Percentiles rank a stretch among this genome's conserved stretches.
phyloP scores from a whole-genome alignment of 805 yeast species.

The Pichia kluyveri region DNA sequence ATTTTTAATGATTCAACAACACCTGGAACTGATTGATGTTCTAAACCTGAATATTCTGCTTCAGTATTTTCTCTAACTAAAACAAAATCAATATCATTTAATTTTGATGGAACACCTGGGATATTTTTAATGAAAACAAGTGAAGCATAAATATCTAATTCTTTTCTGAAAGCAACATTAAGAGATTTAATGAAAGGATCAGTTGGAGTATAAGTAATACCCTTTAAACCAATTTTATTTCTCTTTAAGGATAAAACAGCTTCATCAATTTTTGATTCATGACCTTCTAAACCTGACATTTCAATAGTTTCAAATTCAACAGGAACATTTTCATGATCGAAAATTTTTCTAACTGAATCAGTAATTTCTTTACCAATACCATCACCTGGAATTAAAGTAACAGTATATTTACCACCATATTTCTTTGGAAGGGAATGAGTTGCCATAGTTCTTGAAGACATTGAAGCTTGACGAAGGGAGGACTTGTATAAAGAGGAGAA shows the following conservation, averaged over 20 bases:
- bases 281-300: slow-evolving; percentile 46
- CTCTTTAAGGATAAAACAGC: slow-evolving; percentile 89
- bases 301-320: slow-evolving; percentile 87
- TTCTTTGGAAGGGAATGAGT: slow-evolving; percentile 59
- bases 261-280: slow-evolving; percentile 51
- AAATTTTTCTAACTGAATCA: slow-evolving; percentile 84
- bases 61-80: slow-evolving; percentile 98
- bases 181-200: slow-evolving; percentile 72
- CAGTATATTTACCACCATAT: slow-evolving; percentile 91
- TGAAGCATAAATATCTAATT: slow-evolving; percentile 91
- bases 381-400: slow-evolving; percentile 95
- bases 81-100: slow-evolving; percentile 83
- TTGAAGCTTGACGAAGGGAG: slow-evolving; percentile 7
- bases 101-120: slow-evolving; percentile 88
- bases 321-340: slow-evolving; percentile 81
- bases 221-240: slow-evolving; percentile 95
- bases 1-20: slow-evolving; percentile 95
- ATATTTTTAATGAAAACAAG: slow-evolving; percentile 89
- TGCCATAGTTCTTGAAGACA: slow-evolving; percentile 22
- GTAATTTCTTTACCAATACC: slow-evolving; percentile 97
- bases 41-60: slow-evolving; percentile 97
- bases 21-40: slow-evolving; percentile 95
- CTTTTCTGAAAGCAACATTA: slow-evolving; percentile 95
- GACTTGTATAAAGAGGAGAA: slow-evolving; percentile 18
- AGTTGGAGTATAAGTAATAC: slow-evolving; percentile 87